These are phyloP conservation scores for Lentinus brumalis DNA, from an alignment of 768 basidiomycete species.

Conservation along the genomic window DNA sequence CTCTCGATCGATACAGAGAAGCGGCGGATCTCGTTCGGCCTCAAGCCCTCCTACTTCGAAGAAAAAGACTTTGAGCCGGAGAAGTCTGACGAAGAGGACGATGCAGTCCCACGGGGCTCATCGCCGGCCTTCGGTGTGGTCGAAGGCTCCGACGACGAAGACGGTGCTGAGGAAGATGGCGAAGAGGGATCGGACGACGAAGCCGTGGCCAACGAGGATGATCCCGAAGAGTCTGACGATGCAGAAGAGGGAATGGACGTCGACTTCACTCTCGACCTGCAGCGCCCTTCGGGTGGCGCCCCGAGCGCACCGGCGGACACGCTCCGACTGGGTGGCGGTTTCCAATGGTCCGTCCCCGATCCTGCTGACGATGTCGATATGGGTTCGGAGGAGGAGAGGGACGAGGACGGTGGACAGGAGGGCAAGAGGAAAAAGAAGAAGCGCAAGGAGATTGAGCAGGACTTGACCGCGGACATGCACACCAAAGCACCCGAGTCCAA, in stretches of 20 bases:
- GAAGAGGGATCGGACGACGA: conserved; percentile 19
- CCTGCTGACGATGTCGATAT: conserved; percentile 43
- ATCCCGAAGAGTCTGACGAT: conserved; percentile 23
- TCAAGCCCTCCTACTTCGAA: conserved; percentile 87
- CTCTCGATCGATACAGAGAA: conserved; percentile 73
- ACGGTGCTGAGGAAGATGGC: conserved; percentile 15
- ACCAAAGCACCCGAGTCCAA: conserved; percentile 85
- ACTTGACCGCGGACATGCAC: conserved; percentile 87
- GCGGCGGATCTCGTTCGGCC: conserved; percentile 75
- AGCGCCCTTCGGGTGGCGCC: conserved; percentile 13
- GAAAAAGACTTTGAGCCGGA: conserved; percentile 60
- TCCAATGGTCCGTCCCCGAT: conserved; percentile 64
- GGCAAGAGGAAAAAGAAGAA: conserved; percentile 67
- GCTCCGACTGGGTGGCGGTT: conserved; percentile 60
- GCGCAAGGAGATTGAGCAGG: conserved; percentile 73
- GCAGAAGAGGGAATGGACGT: conserved; percentile 47
- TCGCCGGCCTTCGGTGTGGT: conserved; percentile 35
- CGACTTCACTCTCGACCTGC: conserved; percentile 38
- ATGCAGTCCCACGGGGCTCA: conserved; percentile 25
- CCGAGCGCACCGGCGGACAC: background rate
- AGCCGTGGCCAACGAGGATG: conserved; percentile 32
- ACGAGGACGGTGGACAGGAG: conserved; percentile 45
- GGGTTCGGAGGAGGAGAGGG: conserved; percentile 50
- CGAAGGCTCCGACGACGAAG: conserved; percentile 25
- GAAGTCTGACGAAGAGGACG: conserved; percentile 28